These are phyloP conservation scores for Bruguiera parviflora DNA, from an alignment of 345 rosid genomes.

Conservation along the genomic window DNA sequence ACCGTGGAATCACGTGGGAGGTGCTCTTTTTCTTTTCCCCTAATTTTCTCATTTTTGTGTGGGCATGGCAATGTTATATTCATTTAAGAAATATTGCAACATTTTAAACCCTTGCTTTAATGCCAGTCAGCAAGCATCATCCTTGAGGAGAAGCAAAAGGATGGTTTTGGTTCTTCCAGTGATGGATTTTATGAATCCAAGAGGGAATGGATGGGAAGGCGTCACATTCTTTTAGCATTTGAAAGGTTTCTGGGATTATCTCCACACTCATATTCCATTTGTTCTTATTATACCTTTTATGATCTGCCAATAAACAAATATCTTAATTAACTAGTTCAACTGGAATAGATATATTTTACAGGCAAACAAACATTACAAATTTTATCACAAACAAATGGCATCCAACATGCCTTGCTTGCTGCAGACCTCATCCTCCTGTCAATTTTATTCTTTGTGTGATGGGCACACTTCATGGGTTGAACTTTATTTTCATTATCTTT, in stretches of 20 bases:
- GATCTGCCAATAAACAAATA: too few species aligned
- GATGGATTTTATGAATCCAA: conserved; percentile 97
- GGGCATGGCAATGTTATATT: neutral
- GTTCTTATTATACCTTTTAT: too few species aligned
- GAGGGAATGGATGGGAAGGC: conserved; percentile 95
- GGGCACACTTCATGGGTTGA: too few species aligned
- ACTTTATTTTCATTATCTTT: too few species aligned
- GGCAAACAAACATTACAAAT: too few species aligned
- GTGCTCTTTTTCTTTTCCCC: conserved; percentile 27
- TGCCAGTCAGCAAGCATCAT: conserved; percentile 70
- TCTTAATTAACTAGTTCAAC: too few species aligned
- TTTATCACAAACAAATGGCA: too few species aligned
- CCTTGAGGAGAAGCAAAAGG: conserved; percentile 75
- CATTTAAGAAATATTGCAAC: neutral
- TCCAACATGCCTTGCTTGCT: too few species aligned
- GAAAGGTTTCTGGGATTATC: conserved; percentile 51
- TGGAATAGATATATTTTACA: too few species aligned
- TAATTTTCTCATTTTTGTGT: neutral
- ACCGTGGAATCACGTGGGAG: conserved; percentile 97
- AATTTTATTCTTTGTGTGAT: too few species aligned
- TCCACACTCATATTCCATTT: too few species aligned
- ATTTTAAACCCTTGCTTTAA: conserved; percentile 7
- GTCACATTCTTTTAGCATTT: conserved; percentile 83
- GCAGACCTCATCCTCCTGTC: too few species aligned
- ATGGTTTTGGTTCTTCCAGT: conserved; percentile 68